Evolutionary conservation across 139 green algal genomes (phyloP), one percentile per base, ranked within the genome.

Genomic region (Parachlorella kessleri): DNA sequence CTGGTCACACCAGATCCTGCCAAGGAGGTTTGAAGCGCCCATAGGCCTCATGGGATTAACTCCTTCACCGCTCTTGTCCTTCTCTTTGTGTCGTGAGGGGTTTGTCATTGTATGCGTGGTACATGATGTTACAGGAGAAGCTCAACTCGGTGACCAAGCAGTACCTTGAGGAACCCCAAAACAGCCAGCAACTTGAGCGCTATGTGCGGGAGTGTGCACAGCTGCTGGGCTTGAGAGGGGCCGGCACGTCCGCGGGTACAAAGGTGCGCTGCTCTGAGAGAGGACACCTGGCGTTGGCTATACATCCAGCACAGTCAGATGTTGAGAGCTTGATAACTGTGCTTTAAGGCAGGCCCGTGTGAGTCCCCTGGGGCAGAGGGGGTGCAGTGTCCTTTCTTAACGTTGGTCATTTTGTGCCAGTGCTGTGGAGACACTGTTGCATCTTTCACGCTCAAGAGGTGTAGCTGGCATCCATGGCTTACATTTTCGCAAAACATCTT

Each of bases 81-180:
- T 59, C 21, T 59, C 48, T 18, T 59, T n/a, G n/a, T n/a, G n/a
- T n/a, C n/a, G n/a, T n/a, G n/a, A n/a, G n/a, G n/a, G n/a, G n/a
- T n/a, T n/a, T n/a, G n/a, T n/a, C n/a, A n/a, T n/a, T n/a, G n/a
- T n/a, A n/a, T n/a, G n/a, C n/a, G n/a, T n/a, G n/a, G n/a, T n/a
- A n/a, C n/a, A n/a, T n/a, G n/a, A 24, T 6, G 53, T 4, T 54
- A 21, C 87, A 94, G 90, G 88, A 85, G 35, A 82, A 85, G 30
- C 83, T 97, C 33, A 89, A 89, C 0, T 81, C 85, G 42, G 73
- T 97, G 38, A 90, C 91, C 54, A 91, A 91, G 81, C 93, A 92
- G 81, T 96, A 89, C 76, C 63, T 77, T 48, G 76, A 84, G 66
- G 84, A 41, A 3, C 40, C 40, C 33, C 18, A 41, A 40, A 32